Percentiles rank a stretch among this genome's conserved stretches.
Evolutionary conservation across 768 basidiomycete genomes (phyloP).

Genomic region (Russula griseocarnosa): DNA sequence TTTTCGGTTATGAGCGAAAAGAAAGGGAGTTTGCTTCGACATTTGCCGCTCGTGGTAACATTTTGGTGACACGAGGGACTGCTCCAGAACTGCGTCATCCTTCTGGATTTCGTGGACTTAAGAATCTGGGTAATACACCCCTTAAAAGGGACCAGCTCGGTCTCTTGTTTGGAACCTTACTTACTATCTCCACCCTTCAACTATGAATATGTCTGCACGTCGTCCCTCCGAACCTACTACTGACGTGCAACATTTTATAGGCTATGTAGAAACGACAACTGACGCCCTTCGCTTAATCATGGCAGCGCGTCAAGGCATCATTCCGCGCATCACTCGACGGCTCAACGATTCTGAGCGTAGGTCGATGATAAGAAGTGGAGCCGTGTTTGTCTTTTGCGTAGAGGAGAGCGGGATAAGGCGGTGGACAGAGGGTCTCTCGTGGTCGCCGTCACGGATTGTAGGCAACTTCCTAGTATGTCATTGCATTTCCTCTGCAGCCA

Average conservation of each 20-base stretch:
- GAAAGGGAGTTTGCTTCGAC: slow-evolving; percentile 20
- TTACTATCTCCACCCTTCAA: slow-evolving; percentile 22
- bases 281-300: slow-evolving; percentile 81
- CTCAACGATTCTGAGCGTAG: slow-evolving; percentile 77
- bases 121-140: slow-evolving; percentile 22
- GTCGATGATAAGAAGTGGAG: slow-evolving; percentile 49
- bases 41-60: slow-evolving; percentile 12
- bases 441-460: slow-evolving; percentile 82
- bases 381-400: slow-evolving; percentile 85
- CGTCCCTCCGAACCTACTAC: slow-evolving; percentile 25
- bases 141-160: slow-evolving; percentile 26
- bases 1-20: slow-evolving; percentile 19
- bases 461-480: slow-evolving; percentile 74
- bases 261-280: slow-evolving; percentile 76
- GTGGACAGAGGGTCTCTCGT: slow-evolving; percentile 76
- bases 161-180: slow-evolving; percentile 18
- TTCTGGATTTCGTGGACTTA: slow-evolving; percentile 20
- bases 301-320: slow-evolving; percentile 72
- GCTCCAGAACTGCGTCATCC: slow-evolving; percentile 22
- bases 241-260: slow-evolving; percentile 58
- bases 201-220: slow-evolving; percentile 10
- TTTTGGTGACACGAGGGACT: slow-evolving; percentile 16
- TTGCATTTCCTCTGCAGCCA: not conserved
- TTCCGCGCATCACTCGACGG: slow-evolving; percentile 78
- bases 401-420: slow-evolving; percentile 85